Evolutionary conservation across 2,329 filamentous ascomycete genomes (phyloP).

Genomic region (Fusarium goolgardi): DNA sequence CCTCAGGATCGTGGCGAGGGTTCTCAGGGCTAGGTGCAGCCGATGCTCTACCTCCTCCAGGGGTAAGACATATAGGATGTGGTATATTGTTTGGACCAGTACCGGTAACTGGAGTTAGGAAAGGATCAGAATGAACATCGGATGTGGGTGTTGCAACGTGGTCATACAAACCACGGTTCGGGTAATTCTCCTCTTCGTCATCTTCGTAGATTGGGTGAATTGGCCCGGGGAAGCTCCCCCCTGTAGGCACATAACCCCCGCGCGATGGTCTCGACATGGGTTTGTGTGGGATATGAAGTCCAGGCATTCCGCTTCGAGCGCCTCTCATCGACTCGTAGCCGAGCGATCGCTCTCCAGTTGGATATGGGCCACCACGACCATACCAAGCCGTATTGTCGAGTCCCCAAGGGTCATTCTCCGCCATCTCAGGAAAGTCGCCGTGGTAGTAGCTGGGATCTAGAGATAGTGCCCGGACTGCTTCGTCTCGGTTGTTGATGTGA

Average conservation of each 20-base stretch:
- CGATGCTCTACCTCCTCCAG: conserved; percentile 47
- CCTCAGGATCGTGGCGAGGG: conserved; percentile 60
- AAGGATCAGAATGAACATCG: conserved; percentile 60
- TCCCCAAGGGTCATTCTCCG: conserved; percentile 51
- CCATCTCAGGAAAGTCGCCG: conserved; percentile 60
- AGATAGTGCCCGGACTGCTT: conserved; percentile 60
- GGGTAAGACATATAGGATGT: conserved; percentile 43
- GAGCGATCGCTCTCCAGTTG: conserved; percentile 55
- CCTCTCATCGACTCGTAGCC: conserved; percentile 64
- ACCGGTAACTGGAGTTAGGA: conserved; percentile 57
- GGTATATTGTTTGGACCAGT: conserved; percentile 26
- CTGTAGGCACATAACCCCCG: conserved; percentile 51
- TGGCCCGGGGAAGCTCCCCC: conserved; percentile 52
- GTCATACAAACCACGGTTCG: conserved; percentile 44
- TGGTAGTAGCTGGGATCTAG: conserved; percentile 63
- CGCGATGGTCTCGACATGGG: conserved; percentile 48
- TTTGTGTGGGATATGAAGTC: conserved; percentile 51
- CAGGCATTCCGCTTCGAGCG: conserved; percentile 41
- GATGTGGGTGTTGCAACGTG: conserved; percentile 52
- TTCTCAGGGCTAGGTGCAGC: conserved; percentile 58
- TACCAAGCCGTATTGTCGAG: conserved; percentile 56
- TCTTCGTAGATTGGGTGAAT: conserved; percentile 71
- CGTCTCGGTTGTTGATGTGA: conserved; percentile 56
- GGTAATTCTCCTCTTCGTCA: conserved; percentile 62
- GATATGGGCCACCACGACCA: conserved; percentile 57